phyloP scores from a whole-genome alignment of 768 basidiomycete species.

The Serendipita sp. region DNA sequence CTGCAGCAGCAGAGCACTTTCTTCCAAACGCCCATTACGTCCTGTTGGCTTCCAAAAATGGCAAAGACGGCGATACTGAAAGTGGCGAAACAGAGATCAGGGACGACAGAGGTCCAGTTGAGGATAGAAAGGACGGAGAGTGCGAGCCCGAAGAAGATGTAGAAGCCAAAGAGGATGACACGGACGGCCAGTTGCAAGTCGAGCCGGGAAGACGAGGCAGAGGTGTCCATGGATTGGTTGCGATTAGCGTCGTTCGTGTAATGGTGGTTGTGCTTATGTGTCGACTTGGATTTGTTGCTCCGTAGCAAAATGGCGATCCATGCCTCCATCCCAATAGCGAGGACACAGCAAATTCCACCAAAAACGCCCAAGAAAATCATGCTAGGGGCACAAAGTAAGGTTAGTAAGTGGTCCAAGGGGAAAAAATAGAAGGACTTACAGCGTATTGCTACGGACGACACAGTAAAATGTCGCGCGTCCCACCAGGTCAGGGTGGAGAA shows the following conservation, averaged over 20 bases:
- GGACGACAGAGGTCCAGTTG: constrained; percentile 5
- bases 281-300: neutral
- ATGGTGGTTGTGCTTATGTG: neutral
- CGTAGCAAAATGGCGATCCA: constrained; percentile 6
- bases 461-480: constrained; percentile 5
- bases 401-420: neutral
- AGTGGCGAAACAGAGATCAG: constrained; percentile 1
- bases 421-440: neutral
- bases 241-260: neutral
- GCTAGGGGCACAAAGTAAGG: neutral
- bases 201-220: neutral
- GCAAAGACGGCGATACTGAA: constrained; percentile 5
- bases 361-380: neutral
- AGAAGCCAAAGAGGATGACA: constrained; percentile 7
- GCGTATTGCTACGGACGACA: neutral
- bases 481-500: neutral
- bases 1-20: neutral
- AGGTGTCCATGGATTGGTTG: neutral
- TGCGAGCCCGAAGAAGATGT: constrained; percentile 7
- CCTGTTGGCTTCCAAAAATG: constrained; percentile 6
- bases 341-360: neutral
- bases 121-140: constrained; percentile 2
- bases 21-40: constrained; percentile 4
- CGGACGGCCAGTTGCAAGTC: constrained; percentile 6
- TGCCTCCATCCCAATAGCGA: constrained; percentile 1